Conservation (phyloP, 495 filamentous ascomycete species). For the Ramalina peruviana region DNA sequence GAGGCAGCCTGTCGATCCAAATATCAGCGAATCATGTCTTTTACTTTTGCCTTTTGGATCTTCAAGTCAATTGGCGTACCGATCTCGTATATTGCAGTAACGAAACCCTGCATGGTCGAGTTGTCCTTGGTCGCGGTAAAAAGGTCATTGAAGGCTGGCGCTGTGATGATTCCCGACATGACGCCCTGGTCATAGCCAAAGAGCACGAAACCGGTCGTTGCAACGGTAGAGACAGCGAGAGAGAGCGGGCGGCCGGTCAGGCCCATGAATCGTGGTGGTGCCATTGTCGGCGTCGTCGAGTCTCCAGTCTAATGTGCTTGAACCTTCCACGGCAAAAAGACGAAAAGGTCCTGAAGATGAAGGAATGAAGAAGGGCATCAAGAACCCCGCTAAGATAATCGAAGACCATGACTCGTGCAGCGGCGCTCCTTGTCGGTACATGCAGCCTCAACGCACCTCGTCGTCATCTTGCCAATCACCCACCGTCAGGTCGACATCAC, state of each 20-base stretch:
- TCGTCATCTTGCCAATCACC: too few relatives aligned
- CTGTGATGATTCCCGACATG: slow-evolving; percentile 73
- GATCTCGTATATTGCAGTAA: slow-evolving; percentile 75
- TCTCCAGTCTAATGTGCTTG: too few relatives aligned
- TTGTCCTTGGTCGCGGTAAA: slow-evolving; percentile 54
- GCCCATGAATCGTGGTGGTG: slow-evolving; percentile 39
- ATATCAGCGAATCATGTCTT: not conserved
- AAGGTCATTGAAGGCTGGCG: slow-evolving; percentile 51
- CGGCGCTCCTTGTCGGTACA: too few relatives aligned
- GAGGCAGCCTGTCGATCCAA: slow-evolving; percentile 39
- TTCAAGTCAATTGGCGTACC: slow-evolving; percentile 18
- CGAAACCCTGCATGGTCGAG: slow-evolving; percentile 61
- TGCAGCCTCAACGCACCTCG: too few relatives aligned
- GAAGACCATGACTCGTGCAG: too few relatives aligned
- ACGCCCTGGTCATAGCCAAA: slow-evolving; percentile 64
- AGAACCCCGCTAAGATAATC: too few relatives aligned
- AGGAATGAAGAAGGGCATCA: too few relatives aligned
- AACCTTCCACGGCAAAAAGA: too few relatives aligned
- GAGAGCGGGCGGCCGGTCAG: slow-evolving; percentile 50
- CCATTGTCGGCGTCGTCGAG: slow-evolving; percentile 13
- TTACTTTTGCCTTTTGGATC: not conserved
- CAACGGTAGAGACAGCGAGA: slow-evolving; percentile 47
- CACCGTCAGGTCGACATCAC: too few relatives aligned
- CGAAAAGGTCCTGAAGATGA: too few relatives aligned
- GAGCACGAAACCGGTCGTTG: slow-evolving; percentile 59